Base-by-base conservation (phyloP, 345 rosid species). In the Syzygium oleosum region DNA sequence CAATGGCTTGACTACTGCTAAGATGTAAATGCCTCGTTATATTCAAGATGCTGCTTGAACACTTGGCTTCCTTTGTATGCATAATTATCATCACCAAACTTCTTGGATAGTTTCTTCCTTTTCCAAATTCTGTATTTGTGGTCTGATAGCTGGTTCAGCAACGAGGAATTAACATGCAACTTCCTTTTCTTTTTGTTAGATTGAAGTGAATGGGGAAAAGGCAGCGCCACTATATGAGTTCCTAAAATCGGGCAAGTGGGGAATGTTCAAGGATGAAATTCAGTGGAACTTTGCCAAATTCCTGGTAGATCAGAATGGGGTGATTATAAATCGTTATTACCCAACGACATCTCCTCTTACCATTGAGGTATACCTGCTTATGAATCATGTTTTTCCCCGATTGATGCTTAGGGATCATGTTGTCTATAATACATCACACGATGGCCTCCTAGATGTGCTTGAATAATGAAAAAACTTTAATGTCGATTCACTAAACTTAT, bases 221-320 rank as follows among this genome's bases (percentile, higher is more conserved):
- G 94, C 96, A 87, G 95, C 94, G 88, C 95, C 97, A 53, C 89
- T 95, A 25, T 96, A 95, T 92, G 93, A 94, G 90, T 96, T 93
- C 92, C 87, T 94, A 73, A 97, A 97, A 92, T 93, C 94, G 2
- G 96, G 98, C 84, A 94, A 96, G 91, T 95, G 98, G 93, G 98
- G 97, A 87, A 88, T 94, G 52, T 94, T 97, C 14, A 94, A 96
- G n/a, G 99, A 98, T 22, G 93, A 93, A 51, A 95, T 98, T 85
- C 97, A 97, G 85, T 94, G 98, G 98, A 96, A 98, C 91, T 96
- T 98, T 85, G 93, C 98, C 88, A 96, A 96, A 92, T 96, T 98
- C 92, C 93, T 96, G 86, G 96, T 96, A n/a, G 94, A 93, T 59
- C 93, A 92, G 88, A 93, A 95, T 15, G 98, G 98, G 84, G 89